These are phyloP conservation scores for Kentomonas sorsogonicus DNA, from an alignment of 208 protist species.

Conservation along the genomic window DNA sequence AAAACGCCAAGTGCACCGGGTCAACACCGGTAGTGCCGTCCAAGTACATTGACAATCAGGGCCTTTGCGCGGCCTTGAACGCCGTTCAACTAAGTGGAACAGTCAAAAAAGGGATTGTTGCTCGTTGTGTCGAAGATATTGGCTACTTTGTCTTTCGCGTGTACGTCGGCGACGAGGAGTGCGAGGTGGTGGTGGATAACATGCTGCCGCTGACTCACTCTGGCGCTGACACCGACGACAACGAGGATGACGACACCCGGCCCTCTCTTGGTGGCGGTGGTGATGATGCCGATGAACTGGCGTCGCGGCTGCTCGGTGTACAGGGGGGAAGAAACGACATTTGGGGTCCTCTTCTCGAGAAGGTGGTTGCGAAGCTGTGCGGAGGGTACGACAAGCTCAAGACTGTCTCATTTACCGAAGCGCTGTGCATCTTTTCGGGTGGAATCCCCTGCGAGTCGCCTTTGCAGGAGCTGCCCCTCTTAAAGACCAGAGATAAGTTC, in stretches of 20 bases:
- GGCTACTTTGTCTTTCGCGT: too few species aligned
- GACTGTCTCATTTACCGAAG: constrained; percentile 38
- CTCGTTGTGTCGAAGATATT: too few species aligned
- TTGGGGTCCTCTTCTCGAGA: constrained; percentile 63
- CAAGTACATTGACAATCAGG: constrained; percentile 2
- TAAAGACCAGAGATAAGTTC: constrained; percentile 26
- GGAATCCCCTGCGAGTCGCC: constrained; percentile 49
- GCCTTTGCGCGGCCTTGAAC: not conserved
- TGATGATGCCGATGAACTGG: too few species aligned
- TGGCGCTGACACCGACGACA: constrained; percentile 25
- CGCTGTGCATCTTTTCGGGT: constrained; percentile 46
- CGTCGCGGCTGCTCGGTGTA: constrained; percentile 38
- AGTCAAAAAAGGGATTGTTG: constrained; percentile 1
- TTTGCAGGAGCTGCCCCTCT: constrained; percentile 11
- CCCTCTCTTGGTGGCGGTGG: constrained; percentile 14
- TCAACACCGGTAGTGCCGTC: not conserved
- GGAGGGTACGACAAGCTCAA: constrained; percentile 48
- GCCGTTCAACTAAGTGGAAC: not conserved
- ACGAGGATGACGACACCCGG: constrained; percentile 59
- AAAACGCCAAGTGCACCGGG: not conserved
- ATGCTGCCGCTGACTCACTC: constrained; percentile 34
- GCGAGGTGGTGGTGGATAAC: constrained; percentile 25
- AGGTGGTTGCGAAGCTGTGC: constrained; percentile 60
- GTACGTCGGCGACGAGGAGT: constrained; percentile 9
- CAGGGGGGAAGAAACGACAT: constrained; percentile 32